Base-by-base conservation (phyloP, 495 filamentous ascomycete species). In the Margaritispora aquatica region DNA sequence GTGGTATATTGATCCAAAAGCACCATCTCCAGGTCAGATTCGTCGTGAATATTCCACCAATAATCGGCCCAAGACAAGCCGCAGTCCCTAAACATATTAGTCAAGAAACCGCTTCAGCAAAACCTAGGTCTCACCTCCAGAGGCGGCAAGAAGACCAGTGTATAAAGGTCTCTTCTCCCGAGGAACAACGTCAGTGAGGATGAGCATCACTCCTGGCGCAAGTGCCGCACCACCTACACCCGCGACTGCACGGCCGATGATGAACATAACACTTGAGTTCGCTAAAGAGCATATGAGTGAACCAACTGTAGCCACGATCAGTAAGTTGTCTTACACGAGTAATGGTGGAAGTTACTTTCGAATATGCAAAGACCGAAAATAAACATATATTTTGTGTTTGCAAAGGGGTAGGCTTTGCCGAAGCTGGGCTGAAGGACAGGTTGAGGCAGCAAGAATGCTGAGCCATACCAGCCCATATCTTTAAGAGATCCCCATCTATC, bases 41-140 rank as follows among this genome's bases (percentile, higher is more conserved):
- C 24, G 24, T n/a, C 5, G 19, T 51, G 26, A 58, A 26, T 20
- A 36, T 59, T 23, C 49, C 24, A 17, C 56, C 19, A 61, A 65
- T 47, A 66, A 71, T 54, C 52, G 90, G 50, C 21, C 88, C 86
- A 19, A 83, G 87, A 23, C 86, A 93, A 47, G 88, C 26, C 22
- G 38, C 38, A 44, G 38, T 44, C 3, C 38, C 38, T 44, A 80
- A 29, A 26, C 21, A 31, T 31, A 34, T 53, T 29, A 53, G 7
- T 53, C 11, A 44, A 44, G 19, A 3, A 20, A 3, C 2, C 21
- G 11, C n/a, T 53, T 20, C 26, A 31, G 4, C 9, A 20, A 19
- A 31, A n/a, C 10, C 27, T 24, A 34, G 11, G 2, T 0, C 91
- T 86, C 53, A 58, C 71, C 57, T 10, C 38, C 38, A n/a, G 38